Evolutionary conservation across 2,329 filamentous ascomycete species (phyloP).

Genomic region (Neoarthrinium moseri): DNA sequence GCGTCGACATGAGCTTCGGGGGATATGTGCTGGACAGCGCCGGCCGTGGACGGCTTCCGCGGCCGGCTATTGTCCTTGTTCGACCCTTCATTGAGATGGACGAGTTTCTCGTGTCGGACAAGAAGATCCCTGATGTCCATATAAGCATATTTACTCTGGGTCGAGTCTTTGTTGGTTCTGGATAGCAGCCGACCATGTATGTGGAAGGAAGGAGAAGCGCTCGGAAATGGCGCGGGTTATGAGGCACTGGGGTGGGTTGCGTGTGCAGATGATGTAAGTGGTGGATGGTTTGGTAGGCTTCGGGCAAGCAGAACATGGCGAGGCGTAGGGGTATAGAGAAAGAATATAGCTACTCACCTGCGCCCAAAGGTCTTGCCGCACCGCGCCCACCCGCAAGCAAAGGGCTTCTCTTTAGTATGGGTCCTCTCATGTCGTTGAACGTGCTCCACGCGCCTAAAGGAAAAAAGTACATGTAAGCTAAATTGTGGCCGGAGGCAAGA

Average conservation of each 20-base stretch:
- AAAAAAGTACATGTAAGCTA: conserved; percentile 38
- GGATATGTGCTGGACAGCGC: conserved; percentile 42
- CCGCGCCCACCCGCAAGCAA: conserved; percentile 56
- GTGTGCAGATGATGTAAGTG: conserved; percentile 1
- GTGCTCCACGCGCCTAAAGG: conserved; percentile 60
- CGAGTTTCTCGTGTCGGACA: conserved; percentile 63
- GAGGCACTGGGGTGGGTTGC: conserved; percentile 5
- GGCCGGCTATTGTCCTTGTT: conserved; percentile 51
- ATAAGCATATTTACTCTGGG: conserved; percentile 43
- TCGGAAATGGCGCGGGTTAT: conserved; percentile 1
- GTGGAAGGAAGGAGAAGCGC: not conserved
- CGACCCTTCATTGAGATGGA: conserved; percentile 58
- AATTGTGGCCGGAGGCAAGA: conserved; percentile 27
- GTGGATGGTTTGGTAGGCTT: not conserved
- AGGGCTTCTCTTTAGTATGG: conserved; percentile 66
- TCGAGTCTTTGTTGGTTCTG: conserved; percentile 2
- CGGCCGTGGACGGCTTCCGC: conserved; percentile 51
- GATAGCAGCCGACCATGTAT: not conserved
- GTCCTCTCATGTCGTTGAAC: conserved; percentile 63
- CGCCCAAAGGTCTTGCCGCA: conserved; percentile 64
- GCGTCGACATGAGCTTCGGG: conserved; percentile 46
- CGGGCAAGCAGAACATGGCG: conserved; percentile 2
- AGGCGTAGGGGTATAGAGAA: conserved; percentile 4
- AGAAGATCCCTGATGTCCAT: conserved; percentile 65
- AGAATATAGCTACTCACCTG: conserved; percentile 48